Percentiles rank a stretch among this genome's conserved stretches.
These are phyloP conservation scores for Blastobotrys muscicola DNA, from an alignment of 805 yeast species.

Conservation along the genomic window DNA sequence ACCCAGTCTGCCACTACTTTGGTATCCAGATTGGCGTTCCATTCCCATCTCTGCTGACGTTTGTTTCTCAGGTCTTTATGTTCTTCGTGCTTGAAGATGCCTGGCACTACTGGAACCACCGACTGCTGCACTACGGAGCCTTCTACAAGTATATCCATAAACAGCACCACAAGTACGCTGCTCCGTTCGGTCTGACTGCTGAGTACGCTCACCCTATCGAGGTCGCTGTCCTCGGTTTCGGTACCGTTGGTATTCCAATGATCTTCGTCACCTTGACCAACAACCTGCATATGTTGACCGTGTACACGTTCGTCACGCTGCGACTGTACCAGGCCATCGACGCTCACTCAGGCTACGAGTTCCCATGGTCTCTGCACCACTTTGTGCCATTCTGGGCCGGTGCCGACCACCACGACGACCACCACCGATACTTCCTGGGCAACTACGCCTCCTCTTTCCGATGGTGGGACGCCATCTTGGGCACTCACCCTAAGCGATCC, in stretches of 20 bases:
- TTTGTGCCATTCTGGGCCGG: slow-evolving; percentile 97
- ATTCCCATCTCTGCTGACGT: slow-evolving; percentile 58
- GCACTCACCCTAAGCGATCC: slow-evolving; percentile 51
- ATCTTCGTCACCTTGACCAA: slow-evolving; percentile 68
- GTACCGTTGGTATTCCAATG: slow-evolving; percentile 94
- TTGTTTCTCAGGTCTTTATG: slow-evolving; percentile 55
- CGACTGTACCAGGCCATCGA: slow-evolving; percentile 95
- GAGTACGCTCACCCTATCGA: slow-evolving; percentile 97
- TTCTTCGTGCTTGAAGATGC: slow-evolving; percentile 85
- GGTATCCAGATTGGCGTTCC: slow-evolving; percentile 78
- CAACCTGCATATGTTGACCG: slow-evolving; percentile 79
- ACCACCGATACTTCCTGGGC: slow-evolving; percentile 92
- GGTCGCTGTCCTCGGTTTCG: slow-evolving; percentile 82
- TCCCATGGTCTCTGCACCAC: slow-evolving; percentile 92
- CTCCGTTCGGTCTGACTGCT: slow-evolving; percentile 95
- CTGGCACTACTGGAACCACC: slow-evolving; percentile 97
- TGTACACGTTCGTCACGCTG: slow-evolving; percentile 76
- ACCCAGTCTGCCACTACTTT: slow-evolving; percentile 74
- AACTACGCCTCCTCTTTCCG: slow-evolving; percentile 92
- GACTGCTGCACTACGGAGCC: slow-evolving; percentile 72
- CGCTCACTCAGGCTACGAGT: slow-evolving; percentile 96
- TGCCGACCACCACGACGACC: slow-evolving; percentile 96
- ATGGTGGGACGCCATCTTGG: slow-evolving; percentile 85
- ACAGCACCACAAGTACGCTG: slow-evolving; percentile 96
- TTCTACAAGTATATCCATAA: slow-evolving; percentile 92